A percentile compares a stretch with the other conserved stretches of the same genome.
Evolutionary conservation across 225 moss, liverwort and hornwort genomes (phyloP).

Genomic region (Rhytidiadelphus loreus): DNA sequence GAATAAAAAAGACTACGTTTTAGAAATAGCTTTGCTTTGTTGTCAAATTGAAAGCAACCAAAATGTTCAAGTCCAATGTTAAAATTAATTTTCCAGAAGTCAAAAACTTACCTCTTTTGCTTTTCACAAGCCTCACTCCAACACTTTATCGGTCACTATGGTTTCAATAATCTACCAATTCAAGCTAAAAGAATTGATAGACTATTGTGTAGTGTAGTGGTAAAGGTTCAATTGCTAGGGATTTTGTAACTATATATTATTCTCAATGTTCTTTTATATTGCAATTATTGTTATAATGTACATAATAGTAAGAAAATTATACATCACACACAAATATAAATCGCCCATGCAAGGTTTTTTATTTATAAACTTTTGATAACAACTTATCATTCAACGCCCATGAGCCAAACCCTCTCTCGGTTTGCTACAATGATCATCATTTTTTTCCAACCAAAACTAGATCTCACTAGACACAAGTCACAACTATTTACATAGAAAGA

Average conservation of each 20-base stretch:
- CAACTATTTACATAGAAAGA: neutral
- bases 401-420: too few relatives aligned
- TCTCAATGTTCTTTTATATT: neutral
- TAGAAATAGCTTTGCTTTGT: neutral
- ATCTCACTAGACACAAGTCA: too few relatives aligned
- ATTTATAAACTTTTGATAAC: neutral
- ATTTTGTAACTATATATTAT: neutral
- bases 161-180: neutral
- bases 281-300: neutral
- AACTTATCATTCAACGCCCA: neutral
- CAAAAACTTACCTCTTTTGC: accelerated
- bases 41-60: neutral
- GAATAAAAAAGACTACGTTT: too few relatives aligned
- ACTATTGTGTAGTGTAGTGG: neutral
- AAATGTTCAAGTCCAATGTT: neutral
- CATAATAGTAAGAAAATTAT: neutral
- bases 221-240: neutral
- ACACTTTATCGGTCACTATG: neutral
- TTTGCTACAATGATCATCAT: too few relatives aligned
- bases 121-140: neutral
- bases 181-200: neutral
- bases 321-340: too few relatives aligned
- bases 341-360: neutral
- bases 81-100: neutral
- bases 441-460: too few relatives aligned